A percentile compares a stretch with the other conserved stretches of the same genome.
phyloP scores from a whole-genome alignment of 176 grass and related monocot species.

The Poa annua region DNA sequence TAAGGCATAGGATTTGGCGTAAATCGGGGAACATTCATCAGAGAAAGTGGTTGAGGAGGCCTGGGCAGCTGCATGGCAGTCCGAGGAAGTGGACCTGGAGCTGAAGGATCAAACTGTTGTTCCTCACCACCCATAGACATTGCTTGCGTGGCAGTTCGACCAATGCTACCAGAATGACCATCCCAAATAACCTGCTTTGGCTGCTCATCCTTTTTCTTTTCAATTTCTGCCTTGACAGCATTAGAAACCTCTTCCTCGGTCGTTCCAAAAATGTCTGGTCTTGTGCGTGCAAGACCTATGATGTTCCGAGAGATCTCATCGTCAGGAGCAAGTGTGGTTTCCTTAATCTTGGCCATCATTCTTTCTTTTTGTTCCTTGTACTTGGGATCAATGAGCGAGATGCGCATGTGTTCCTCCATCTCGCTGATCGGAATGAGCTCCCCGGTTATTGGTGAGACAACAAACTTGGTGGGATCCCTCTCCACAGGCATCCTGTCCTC shows the following conservation, averaged over 20 bases:
- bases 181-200: conserved; percentile 99
- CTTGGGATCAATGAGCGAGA: conserved; percentile 96
- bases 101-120: conserved; percentile 59
- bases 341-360: conserved; percentile 98
- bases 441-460: conserved; percentile 92
- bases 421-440: conserved; percentile 95
- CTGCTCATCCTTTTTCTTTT: conserved; percentile 97
- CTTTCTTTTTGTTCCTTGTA: conserved; percentile 99
- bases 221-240: conserved; percentile 94
- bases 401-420: conserved; percentile 99
- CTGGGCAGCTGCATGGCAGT: conserved; percentile 61
- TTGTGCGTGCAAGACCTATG: conserved; percentile 89
- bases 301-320: conserved; percentile 98
- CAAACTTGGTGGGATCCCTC: conserved; percentile 85
- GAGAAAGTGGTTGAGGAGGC: conserved; percentile 80
- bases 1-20: conserved; percentile 48
- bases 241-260: conserved; percentile 97
- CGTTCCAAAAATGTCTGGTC: conserved; percentile 97
- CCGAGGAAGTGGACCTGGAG: conserved; percentile 68
- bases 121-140: conserved; percentile 75
- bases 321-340: conserved; percentile 86
- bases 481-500: conserved; percentile 77
- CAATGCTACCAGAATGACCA: conserved; percentile 94
- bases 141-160: conserved; percentile 85
- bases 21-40: conserved; percentile 80